Evolutionary conservation across 129 eudicot genomes (phyloP).

Genomic region (Cynara cardunculus): DNA sequence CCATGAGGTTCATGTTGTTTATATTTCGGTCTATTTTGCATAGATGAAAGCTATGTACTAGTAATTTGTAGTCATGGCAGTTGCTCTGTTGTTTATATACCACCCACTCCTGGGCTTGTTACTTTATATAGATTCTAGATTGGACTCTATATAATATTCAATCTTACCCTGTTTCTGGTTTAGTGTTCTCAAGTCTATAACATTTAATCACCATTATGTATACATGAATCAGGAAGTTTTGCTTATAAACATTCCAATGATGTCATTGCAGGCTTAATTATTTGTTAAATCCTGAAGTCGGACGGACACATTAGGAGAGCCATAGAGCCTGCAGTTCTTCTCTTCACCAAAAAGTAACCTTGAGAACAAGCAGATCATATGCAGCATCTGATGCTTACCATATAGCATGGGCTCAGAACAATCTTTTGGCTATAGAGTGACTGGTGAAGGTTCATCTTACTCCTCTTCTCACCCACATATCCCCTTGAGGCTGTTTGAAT

Average conservation of each 20-base stretch:
- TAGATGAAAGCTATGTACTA: background rate
- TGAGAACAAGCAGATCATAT: slow-evolving; percentile 6
- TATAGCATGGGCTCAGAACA: slow-evolving; percentile 69
- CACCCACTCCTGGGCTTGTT: background rate
- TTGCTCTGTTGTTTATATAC: background rate
- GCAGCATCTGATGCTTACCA: slow-evolving; percentile 35
- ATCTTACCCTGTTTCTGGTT: background rate
- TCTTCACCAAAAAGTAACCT: slow-evolving; percentile 6
- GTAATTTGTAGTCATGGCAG: background rate
- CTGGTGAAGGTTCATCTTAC: slow-evolving; percentile 46
- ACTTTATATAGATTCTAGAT: background rate
- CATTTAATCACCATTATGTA: background rate
- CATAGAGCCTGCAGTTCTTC: background rate
- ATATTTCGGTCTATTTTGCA: background rate
- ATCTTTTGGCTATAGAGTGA: slow-evolving; percentile 38
- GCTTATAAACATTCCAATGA: background rate
- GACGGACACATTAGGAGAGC: background rate
- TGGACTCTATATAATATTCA: background rate
- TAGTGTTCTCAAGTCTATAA: background rate
- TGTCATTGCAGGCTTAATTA: slow-evolving; percentile 15
- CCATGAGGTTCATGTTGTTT: background rate
- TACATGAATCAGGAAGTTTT: background rate
- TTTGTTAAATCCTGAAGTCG: background rate
- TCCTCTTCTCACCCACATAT: slow-evolving; percentile 35
- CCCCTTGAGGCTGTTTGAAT: slow-evolving; percentile 32